Evolutionary conservation across 495 filamentous ascomycete species (phyloP), one percentile per base, ranked within the genome.

Genomic region (Aspergillus avenaceus): DNA sequence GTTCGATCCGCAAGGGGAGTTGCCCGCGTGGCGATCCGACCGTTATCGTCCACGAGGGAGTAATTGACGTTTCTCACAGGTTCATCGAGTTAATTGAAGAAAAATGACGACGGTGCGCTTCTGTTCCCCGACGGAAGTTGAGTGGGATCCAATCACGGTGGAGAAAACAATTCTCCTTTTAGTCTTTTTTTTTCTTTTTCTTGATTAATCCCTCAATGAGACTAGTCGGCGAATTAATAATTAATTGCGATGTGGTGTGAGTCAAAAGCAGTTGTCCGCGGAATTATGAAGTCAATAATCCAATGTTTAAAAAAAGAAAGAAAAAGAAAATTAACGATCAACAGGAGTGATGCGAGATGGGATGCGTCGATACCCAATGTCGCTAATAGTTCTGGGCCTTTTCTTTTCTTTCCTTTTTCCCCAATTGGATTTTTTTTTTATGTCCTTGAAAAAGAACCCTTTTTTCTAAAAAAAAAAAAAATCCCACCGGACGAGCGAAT

Each of bases 11-110:
- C 47, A 52, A 47, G 49, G 44, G 29, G 50, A 29, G 28, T 34
- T 8, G 45, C 41, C 45, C 49, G 48, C 54, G 54, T 53, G 52
- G 54, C 49, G 52, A 55, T 52, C 52, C 48, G 45, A 55, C 45
- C 45, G 47, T 50, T 37, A 56, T 54, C 45, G 44, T 61, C 58
- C 58, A 61, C 58, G 52, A 55, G 54, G 53, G 57, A 53, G 49
- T 51, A 58, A 50, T 58, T 49, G 49, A 44, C 44, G 44, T 41
- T 49, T 49, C 51, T 61, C 49, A 58, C 51, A 51, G 48, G 50
- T 23, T 57, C 58, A 61, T 61, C 27, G 41, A 36, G 32, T 12
- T 49, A 55, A 48, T 2, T 19, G 9, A 31, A 8, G 14, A 9
- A 26, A 16, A 42, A 38, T 38, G 34, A 38, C 16, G 34, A 38